A percentile compares a stretch with the other conserved stretches of the same genome.
phyloP scores from a whole-genome alignment of 1,284 basidiomycete species.

The Takashimella koratensis region DNA sequence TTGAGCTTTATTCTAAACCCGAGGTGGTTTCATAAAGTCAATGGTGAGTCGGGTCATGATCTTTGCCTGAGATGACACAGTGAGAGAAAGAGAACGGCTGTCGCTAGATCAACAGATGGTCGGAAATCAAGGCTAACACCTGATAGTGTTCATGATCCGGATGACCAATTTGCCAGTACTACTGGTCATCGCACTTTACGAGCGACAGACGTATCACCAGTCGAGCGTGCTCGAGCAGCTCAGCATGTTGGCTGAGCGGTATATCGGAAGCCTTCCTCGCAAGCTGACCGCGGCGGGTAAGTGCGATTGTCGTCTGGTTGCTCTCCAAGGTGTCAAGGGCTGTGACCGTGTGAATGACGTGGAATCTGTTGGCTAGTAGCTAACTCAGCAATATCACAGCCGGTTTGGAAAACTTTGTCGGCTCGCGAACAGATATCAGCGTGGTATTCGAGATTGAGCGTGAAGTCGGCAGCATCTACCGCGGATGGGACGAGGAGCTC shows the following conservation, averaged over 20 bases:
- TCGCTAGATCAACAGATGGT: too few species aligned
- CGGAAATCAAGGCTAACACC: too few species aligned
- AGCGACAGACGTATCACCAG: slow-evolving; percentile 67
- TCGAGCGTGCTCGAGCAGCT: slow-evolving; percentile 69
- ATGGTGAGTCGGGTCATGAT: slow-evolving; percentile 55
- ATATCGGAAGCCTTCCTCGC: slow-evolving; percentile 68
- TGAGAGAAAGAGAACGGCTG: too few species aligned
- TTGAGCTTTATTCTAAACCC: slow-evolving; percentile 66
- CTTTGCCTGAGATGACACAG: too few species aligned
- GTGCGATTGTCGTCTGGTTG: slow-evolving; percentile 30
- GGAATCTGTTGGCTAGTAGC: too few species aligned
- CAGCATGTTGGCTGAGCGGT: slow-evolving; percentile 60
- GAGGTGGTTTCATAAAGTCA: slow-evolving; percentile 66
- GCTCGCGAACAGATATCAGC: slow-evolving; percentile 67
- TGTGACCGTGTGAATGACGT: too few species aligned
- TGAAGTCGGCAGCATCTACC: slow-evolving; percentile 53
- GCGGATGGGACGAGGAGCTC: slow-evolving; percentile 53
- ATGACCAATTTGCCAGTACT: slow-evolving; percentile 82
- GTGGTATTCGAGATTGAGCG: slow-evolving; percentile 80
- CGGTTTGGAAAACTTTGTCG: slow-evolving; percentile 70
- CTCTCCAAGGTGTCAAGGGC: too few species aligned
- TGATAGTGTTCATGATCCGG: slow-evolving; percentile 52
- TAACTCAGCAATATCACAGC: slow-evolving; percentile 57
- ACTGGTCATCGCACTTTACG: slow-evolving; percentile 73
- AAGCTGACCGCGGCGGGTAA: slow-evolving; percentile 66